Percentiles rank a stretch among this genome's conserved stretches.
Evolutionary conservation across 192 early-diverging fungal species (phyloP).

Genomic region (Rhizophlyctis rosea): DNA sequence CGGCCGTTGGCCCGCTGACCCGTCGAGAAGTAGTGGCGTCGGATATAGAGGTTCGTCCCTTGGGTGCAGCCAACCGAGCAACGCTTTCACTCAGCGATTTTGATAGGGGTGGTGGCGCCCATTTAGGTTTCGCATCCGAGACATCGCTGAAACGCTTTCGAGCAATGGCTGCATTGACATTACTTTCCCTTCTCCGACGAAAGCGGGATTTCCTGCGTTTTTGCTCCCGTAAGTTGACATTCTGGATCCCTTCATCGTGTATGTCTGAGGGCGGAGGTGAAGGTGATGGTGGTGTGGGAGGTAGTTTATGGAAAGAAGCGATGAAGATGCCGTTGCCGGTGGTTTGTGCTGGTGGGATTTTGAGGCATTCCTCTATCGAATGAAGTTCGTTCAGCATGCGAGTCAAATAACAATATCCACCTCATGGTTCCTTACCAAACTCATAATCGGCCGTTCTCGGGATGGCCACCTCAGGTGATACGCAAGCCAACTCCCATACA

Average conservation of each 20-base stretch:
- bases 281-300: neutral
- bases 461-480: constrained; percentile 43
- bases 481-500: constrained; percentile 45
- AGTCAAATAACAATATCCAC: neutral
- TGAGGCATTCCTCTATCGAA: constrained; percentile 48
- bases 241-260: constrained; percentile 5
- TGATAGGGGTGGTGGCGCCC: too few species aligned
- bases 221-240: constrained; percentile 8
- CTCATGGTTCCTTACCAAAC: constrained; percentile 29
- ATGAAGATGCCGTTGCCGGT: constrained; percentile 94
- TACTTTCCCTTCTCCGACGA: constrained; percentile 10
- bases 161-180: constrained; percentile 4
- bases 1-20: constrained; percentile 13
- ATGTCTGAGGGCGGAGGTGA: neutral
- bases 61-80: too few species aligned
- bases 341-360: constrained; percentile 48
- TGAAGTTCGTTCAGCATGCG: constrained; percentile 19
- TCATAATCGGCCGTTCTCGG: constrained; percentile 29
- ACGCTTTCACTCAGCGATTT: too few species aligned
- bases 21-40: too few species aligned
- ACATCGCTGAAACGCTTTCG: constrained; percentile 5
- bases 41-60: too few species aligned
- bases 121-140: too few species aligned
- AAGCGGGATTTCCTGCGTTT: constrained; percentile 6
- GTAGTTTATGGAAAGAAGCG: constrained; percentile 63